Evolutionary conservation across 768 basidiomycete genomes (phyloP), one percentile per base, ranked within the genome.

Genomic region (Serendipita sp.): DNA sequence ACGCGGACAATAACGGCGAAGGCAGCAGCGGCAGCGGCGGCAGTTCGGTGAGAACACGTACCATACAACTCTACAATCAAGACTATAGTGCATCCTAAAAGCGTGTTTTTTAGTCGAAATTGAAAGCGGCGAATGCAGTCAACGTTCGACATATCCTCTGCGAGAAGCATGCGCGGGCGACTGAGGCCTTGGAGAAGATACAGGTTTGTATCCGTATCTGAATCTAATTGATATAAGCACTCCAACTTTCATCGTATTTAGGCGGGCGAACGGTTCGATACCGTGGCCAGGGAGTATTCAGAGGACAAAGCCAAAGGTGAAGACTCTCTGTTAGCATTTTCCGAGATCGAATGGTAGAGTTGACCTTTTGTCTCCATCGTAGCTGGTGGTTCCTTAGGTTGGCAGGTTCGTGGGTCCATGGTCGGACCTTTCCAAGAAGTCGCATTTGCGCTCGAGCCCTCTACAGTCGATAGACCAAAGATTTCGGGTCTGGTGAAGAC

Each of bases 81-180:
- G 13, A 13, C 13, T 45, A 45, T 18, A 13, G 44, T 45, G 44
- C 18, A 45, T 45, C 44, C 6, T 31, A 33, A 10, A 10, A 23
- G 8, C 10, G 8, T 60, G 33, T n/a, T 60, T 11, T 36, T 60
- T 34, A 60, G 55, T 4, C 55, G 36, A 60, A 60, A 29, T 71
- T 91, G 73, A 91, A 89, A 73, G 75, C 88, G 31, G 90, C 89
- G 10, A 90, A 83, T 4, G 83, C 90, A 33, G 75, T 92, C 44
- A 91, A 91, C 71, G 89, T 92, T 34, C 83, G 90, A 33, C 90
- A 92, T 71, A 88, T 92, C 46, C 76, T 92, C 23, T 92, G 90
- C 73, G 90, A 92, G 74, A 92, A 91, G 69, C 86, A 90, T 64
- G 85, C 87, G 5, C 88, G 81, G 69, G 88, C 84, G 1, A 78